Base-by-base conservation (phyloP, 2,329 filamentous ascomycete genomes). In the Alternaria arbusti region DNA sequence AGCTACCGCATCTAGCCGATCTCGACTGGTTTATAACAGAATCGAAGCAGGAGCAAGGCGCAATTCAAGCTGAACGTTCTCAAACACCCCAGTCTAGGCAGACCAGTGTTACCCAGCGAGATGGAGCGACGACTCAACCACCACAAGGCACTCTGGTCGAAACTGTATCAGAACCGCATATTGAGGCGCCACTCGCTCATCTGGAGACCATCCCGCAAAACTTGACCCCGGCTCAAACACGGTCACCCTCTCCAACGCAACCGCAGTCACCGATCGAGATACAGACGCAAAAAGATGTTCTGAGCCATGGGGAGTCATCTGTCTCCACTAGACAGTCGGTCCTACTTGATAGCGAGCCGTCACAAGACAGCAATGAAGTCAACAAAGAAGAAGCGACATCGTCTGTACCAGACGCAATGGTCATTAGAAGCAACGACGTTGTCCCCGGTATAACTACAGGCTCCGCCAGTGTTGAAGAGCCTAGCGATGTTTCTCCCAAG, bases 1-100 rank as follows among this genome's bases (percentile, higher is more conserved):
- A 80, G 59, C 77, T 77, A 13, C 47, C 65, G 15, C 65, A 70
- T 7, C 68, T 85, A 10, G 67, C 69, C 20, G 66, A 75, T 6
- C 54, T 82, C 4, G 68, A 72, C 0, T 84, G 81, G 79, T 83
- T 78, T 43, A 56, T 23, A 40, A 25, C 59, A 8, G 64, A 61
- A 25, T 25, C 15, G 11, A 17, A 25, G n/a, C 54, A 28, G 23
- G 46, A 55, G 25, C 49, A 54, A 22, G 20, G 23, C 6, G 25
- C 25, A 13, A 12, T 52, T 47, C 43, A 22, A 22, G 22, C 20
- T 20, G 20, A 49, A 25, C 13, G 36, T 9, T 11, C n/a, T 25
- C 30, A 26, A 30, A 54, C n/a, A 22, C 30, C 40, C 22, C 45
- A 47, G n/a, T 17, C 43, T 28, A 23, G 22, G n/a, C 11, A 23